Conservation (phyloP, 2,329 filamentous ascomycete species). For the Ceratocystis colombiana region DNA sequence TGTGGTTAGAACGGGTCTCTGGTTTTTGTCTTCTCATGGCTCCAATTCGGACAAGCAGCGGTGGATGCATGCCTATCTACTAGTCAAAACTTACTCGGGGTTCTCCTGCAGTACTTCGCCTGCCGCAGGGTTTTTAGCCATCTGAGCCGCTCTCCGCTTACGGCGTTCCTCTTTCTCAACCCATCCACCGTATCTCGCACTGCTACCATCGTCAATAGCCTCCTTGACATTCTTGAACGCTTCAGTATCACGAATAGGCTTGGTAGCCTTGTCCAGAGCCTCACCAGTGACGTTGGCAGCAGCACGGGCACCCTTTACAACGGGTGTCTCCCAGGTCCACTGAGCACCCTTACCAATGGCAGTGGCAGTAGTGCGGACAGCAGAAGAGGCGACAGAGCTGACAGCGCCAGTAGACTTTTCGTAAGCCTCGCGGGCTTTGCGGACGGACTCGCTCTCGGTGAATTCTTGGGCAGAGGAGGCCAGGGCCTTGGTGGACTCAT, state of each 20-base stretch:
- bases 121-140: constrained; percentile 45
- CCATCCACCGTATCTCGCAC: constrained; percentile 92
- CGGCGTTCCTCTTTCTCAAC: constrained; percentile 89
- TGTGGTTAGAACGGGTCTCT: constrained; percentile 26
- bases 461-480: constrained; percentile 83
- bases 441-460: constrained; percentile 82
- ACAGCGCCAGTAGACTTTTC: constrained; percentile 77
- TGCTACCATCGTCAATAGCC: constrained; percentile 93
- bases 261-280: constrained; percentile 86
- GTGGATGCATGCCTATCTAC: background rate
- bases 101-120: constrained; percentile 65
- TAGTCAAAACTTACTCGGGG: constrained; percentile 59
- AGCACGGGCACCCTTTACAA: constrained; percentile 82
- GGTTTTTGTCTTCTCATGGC: background rate
- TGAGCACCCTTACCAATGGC: constrained; percentile 82
- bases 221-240: constrained; percentile 91
- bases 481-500: constrained; percentile 93
- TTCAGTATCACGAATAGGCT: constrained; percentile 87
- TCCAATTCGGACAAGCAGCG: no score
- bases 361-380: constrained; percentile 73
- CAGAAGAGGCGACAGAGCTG: constrained; percentile 64
- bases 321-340: constrained; percentile 94
- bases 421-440: constrained; percentile 76
- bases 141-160: constrained; percentile 63
- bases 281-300: constrained; percentile 77